phyloP scores from a whole-genome alignment of 139 green algal species.

The Auxenochlorella pyrenoidosa region DNA sequence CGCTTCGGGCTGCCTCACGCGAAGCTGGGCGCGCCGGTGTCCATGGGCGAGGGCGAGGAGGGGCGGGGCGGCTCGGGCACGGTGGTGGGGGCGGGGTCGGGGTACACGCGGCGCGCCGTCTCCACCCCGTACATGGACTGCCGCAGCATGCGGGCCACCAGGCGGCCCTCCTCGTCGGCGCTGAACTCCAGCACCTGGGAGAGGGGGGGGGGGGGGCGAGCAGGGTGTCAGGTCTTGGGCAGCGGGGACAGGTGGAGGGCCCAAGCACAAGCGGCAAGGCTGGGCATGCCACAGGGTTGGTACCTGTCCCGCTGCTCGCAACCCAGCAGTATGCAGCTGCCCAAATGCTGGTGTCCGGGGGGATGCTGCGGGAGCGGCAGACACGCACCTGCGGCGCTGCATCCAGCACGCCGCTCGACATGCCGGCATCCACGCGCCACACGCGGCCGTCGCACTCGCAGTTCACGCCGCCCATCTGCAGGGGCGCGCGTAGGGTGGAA shows the following conservation, averaged over 20 bases:
- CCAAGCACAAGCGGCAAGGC: too few relatives aligned
- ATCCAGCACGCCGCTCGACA: constrained; percentile 88
- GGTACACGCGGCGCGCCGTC: not conserved
- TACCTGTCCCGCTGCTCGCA: too few relatives aligned
- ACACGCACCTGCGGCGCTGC: constrained; percentile 54
- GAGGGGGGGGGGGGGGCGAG: not conserved
- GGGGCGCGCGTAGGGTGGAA: too few relatives aligned
- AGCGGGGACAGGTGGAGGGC: not conserved
- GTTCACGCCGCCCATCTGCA: constrained; percentile 82
- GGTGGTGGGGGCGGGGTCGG: not conserved
- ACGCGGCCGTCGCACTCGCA: constrained; percentile 85
- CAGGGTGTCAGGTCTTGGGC: not conserved
- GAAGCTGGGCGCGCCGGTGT: constrained; percentile 21
- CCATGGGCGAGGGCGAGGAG: not conserved
- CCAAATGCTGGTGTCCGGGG: too few relatives aligned
- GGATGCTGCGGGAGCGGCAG: not conserved
- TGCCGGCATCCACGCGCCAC: constrained; percentile 94
- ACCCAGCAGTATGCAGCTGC: too few relatives aligned
- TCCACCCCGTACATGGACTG: constrained; percentile 23
- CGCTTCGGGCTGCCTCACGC: not conserved
- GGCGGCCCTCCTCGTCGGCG: constrained; percentile 31
- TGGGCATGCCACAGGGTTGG: not conserved
- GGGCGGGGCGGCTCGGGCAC: not conserved
- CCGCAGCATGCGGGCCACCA: constrained; percentile 34
- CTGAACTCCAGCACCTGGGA: constrained; percentile 52